Evolutionary conservation across 2,329 filamentous ascomycete genomes (phyloP).

Genomic region (Scytalidium sp.): DNA sequence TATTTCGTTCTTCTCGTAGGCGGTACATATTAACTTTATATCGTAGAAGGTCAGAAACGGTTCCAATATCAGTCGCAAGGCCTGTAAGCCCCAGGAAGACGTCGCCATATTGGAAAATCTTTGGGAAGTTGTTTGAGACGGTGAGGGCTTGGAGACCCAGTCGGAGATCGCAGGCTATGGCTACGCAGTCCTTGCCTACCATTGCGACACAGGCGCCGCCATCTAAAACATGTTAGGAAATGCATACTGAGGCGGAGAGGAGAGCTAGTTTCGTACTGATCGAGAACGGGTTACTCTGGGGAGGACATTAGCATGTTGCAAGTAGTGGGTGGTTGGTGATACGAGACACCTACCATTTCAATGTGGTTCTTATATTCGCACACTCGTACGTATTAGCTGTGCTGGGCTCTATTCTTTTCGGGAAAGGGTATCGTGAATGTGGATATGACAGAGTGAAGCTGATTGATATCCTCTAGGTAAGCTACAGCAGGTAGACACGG

Average conservation of each 20-base stretch:
- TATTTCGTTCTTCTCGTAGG: constrained; percentile 94
- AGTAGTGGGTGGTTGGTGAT: constrained; percentile 1
- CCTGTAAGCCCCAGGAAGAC: constrained; percentile 95
- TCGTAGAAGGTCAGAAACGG: constrained; percentile 94
- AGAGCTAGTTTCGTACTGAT: constrained; percentile 66
- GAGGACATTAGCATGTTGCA: constrained; percentile 27
- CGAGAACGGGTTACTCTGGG: constrained; percentile 84
- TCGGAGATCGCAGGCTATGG: constrained; percentile 97
- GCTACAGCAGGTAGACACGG: not conserved
- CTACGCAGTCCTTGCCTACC: constrained; percentile 99
- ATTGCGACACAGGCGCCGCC: constrained; percentile 97
- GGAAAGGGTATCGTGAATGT: not conserved
- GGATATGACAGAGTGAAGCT: constrained; percentile 1
- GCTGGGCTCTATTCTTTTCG: not conserved
- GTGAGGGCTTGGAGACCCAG: constrained; percentile 95
- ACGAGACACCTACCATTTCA: constrained; percentile 24
- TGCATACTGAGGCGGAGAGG: constrained; percentile 11
- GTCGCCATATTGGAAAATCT: constrained; percentile 97
- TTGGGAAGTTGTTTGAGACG: constrained; percentile 99
- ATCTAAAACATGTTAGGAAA: constrained; percentile 42
- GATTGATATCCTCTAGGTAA: not conserved
- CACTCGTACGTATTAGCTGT: constrained; percentile 3
- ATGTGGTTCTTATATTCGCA: constrained; percentile 1
- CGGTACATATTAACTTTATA: constrained; percentile 99
- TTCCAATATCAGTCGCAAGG: constrained; percentile 91